Evolutionary conservation across 2,329 filamentous ascomycete species (phyloP), one percentile per base, ranked within the genome.

Genomic region (Shiraia sp.): DNA sequence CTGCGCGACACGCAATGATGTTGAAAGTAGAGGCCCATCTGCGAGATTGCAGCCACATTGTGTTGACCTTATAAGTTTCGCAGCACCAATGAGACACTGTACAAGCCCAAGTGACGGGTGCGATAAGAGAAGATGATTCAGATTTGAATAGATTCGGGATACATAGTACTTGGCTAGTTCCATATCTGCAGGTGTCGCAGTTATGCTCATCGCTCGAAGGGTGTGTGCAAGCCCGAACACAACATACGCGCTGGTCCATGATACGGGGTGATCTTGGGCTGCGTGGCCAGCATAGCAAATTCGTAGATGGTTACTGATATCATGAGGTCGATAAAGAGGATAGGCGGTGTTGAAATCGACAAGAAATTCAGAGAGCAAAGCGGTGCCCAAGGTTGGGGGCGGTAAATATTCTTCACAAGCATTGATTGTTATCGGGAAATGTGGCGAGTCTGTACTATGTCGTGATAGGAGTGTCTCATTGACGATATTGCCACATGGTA

Each of bases 141-240:
- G 32, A 7, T 22, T 30, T 3, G 31, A 41, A 12, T 60, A 48
- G 1, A 50, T 50, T 12, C 47, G 42, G 5, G 40, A 23, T 1
- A 59, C 47, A 25, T 62, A 60, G 39, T 55, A 61, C 29, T 54
- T 52, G 10, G 52, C 52, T 31, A 58, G 40, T 7, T 49, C 42
- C 22, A 51, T 56, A 24, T 63, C 57, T 30, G 53, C 28, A 6
- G 40, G 44, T 1, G 48, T 53, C 10, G 48, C 55, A 4, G 49
- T 29, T 13, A 47, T 38, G 19, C 58, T 61, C 55, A 57, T 54
- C 13, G 46, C 58, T 3, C 58, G 52, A 7, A 55, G 43, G 13
- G 48, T 48, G 43, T 64, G 57, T 13, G 61, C 59, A 28, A 64
- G 40, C 13, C 56, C 55, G 17, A 60, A 56, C 10, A 61, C 46